Evolutionary conservation across 495 filamentous ascomycete genomes (phyloP).

Genomic region (Acidiella bohemica): DNA sequence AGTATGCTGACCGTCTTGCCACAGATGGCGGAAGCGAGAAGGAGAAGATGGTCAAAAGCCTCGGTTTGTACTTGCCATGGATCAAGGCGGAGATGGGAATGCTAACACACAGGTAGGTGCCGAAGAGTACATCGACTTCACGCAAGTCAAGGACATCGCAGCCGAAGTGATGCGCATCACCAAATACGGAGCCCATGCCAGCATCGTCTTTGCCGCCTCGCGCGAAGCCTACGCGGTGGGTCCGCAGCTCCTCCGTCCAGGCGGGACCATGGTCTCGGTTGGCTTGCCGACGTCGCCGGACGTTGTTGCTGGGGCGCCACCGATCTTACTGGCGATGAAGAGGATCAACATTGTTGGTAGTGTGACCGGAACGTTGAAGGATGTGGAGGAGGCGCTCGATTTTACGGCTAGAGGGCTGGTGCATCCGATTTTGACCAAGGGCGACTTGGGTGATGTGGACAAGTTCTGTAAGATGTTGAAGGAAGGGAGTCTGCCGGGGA

Average conservation of each 20-base stretch:
- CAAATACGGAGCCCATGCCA: slow-evolving; percentile 23
- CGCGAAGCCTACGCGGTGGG: slow-evolving; percentile 17
- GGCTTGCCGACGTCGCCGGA: slow-evolving; percentile 15
- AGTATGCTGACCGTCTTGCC: no score
- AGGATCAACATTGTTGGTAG: slow-evolving; percentile 23
- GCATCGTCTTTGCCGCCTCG: slow-evolving; percentile 21
- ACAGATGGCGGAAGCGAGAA: no score
- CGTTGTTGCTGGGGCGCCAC: slow-evolving; percentile 21
- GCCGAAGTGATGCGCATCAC: slow-evolving; percentile 21
- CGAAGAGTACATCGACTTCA: slow-evolving; percentile 32
- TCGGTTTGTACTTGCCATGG: no score
- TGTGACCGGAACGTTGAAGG: slow-evolving; percentile 24
- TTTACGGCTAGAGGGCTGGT: slow-evolving; percentile 25
- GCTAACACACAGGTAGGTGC: no score
- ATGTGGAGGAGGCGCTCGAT: slow-evolving; percentile 25
- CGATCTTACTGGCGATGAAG: slow-evolving; percentile 20
- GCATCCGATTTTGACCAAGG: slow-evolving; percentile 23
- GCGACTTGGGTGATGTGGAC: slow-evolving; percentile 21
- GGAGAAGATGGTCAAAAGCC: no score
- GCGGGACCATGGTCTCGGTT: slow-evolving; percentile 24
- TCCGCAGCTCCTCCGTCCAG: slow-evolving; percentile 18
- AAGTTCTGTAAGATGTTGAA: slow-evolving; percentile 20
- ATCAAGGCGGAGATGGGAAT: no score
- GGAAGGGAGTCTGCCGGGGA: slow-evolving; percentile 19
- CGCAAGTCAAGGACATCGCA: slow-evolving; percentile 19